These are phyloP conservation scores for Boletus vinaceobasis DNA, from an alignment of 768 basidiomycete species.

Conservation along the genomic window DNA sequence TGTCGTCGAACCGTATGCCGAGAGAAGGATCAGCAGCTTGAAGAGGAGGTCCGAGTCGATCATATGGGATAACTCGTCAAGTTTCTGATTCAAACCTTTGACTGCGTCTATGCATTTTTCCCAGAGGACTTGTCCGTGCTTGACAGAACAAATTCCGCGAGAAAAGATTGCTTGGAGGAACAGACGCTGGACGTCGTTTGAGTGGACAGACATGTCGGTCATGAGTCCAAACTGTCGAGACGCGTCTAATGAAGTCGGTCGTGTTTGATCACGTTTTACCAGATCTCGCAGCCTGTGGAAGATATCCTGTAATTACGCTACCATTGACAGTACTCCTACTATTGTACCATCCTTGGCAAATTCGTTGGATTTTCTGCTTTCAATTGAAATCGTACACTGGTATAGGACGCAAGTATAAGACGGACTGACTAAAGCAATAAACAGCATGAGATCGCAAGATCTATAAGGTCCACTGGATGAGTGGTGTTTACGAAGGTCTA, in stretches of 20 bases:
- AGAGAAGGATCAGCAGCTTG: constrained; percentile 54
- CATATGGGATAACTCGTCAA: neutral
- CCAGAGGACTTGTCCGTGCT: constrained; percentile 65
- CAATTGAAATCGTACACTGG: neutral
- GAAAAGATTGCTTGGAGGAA: constrained; percentile 80
- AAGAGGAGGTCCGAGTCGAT: constrained; percentile 6
- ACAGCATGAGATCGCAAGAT: neutral
- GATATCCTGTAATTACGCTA: no score
- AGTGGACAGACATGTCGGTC: constrained; percentile 37
- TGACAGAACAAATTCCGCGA: constrained; percentile 61
- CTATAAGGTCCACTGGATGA: no score
- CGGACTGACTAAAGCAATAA: neutral
- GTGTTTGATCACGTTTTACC: neutral
- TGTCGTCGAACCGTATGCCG: constrained; percentile 40
- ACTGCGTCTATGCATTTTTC: constrained; percentile 64
- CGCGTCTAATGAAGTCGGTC: neutral
- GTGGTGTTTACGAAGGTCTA: no score
- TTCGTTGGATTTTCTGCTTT: neutral
- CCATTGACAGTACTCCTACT: neutral
- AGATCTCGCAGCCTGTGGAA: no score
- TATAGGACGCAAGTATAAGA: no score
- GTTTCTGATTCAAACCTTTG: constrained; percentile 48
- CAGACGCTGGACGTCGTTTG: constrained; percentile 68
- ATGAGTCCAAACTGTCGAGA: neutral
- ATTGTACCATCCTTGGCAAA: neutral